Conservation (phyloP, 805 yeast genomes). For the Saccharomyces mikatae region DNA sequence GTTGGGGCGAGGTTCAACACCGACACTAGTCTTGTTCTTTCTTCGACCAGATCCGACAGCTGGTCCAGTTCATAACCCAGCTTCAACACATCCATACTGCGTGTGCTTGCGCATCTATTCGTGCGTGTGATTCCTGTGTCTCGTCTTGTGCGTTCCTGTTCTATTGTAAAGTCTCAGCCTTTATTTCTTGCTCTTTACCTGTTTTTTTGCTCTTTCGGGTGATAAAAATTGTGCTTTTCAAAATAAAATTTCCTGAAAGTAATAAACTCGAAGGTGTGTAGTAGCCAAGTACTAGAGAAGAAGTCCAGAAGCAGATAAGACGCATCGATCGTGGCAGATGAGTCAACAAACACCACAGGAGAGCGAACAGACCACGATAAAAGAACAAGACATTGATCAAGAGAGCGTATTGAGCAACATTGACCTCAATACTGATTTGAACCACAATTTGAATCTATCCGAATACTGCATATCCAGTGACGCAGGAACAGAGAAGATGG, state of each 20-base stretch:
- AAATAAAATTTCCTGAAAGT: neutral
- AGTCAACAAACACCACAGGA: neutral
- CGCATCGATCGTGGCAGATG: neutral
- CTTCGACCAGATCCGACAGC: conserved; percentile 23
- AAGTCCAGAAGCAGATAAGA: neutral
- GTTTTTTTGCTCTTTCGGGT: neutral
- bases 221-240: neutral
- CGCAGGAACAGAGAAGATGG: conserved; percentile 89
- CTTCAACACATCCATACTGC: conserved; percentile 17
- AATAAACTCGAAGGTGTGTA: neutral
- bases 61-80: conserved; percentile 23
- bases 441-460: conserved; percentile 39
- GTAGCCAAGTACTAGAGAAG: neutral
- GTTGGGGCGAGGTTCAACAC: conserved; percentile 20
- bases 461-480: conserved; percentile 45
- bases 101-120: neutral
- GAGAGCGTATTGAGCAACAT: conserved; percentile 23
- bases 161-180: neutral
- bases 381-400: conserved; percentile 4
- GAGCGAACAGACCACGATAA: neutral
- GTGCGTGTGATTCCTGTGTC: neutral
- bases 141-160: neutral
- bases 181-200: neutral
- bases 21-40: conserved; percentile 19
- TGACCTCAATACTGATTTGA: conserved; percentile 36